A percentile compares a stretch with the other conserved stretches of the same genome.
phyloP scores from a whole-genome alignment of 2,329 filamentous ascomycete species.

The Rugonectria rugulosa region DNA sequence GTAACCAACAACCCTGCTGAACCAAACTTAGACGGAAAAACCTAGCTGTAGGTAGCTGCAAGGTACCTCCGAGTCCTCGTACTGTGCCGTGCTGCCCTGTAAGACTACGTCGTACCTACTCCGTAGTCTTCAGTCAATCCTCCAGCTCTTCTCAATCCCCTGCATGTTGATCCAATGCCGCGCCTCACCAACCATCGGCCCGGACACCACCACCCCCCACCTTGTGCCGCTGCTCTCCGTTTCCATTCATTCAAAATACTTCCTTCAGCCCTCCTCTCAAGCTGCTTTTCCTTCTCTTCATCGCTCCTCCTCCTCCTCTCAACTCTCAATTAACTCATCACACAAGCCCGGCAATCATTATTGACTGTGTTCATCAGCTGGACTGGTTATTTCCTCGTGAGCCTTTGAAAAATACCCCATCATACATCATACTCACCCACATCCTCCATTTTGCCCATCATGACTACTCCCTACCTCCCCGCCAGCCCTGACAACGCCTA shows the following conservation, averaged over 20 bases:
- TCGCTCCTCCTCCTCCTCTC: not conserved
- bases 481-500: slow-evolving; percentile 70
- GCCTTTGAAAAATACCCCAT: no score
- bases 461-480: slow-evolving; percentile 74
- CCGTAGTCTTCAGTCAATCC: not conserved
- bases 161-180: not conserved
- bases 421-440: not conserved
- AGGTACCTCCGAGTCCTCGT: slow-evolving; percentile 19
- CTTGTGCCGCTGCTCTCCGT: slow-evolving; percentile 4
- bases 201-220: slow-evolving; percentile 6
- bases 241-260: slow-evolving; percentile 17
- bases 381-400: slow-evolving; percentile 6
- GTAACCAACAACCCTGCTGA: slow-evolving; percentile 7
- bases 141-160: not conserved
- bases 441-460: slow-evolving; percentile 43
- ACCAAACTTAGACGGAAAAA: not conserved
- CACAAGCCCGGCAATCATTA: slow-evolving; percentile 1
- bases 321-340: not conserved
- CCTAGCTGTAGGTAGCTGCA: slow-evolving; percentile 13
- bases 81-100: slow-evolving; percentile 17
- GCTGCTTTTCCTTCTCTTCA: not conserved
- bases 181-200: slow-evolving; percentile 12
- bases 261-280: slow-evolving; percentile 1
- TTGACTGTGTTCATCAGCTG: slow-evolving; percentile 8
- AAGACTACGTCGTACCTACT: no score